Percentiles rank a stretch among this genome's conserved stretches.
These are phyloP conservation scores for Vigna reflexopilosa DNA, from an alignment of 306 rosid species.

Conservation along the genomic window DNA sequence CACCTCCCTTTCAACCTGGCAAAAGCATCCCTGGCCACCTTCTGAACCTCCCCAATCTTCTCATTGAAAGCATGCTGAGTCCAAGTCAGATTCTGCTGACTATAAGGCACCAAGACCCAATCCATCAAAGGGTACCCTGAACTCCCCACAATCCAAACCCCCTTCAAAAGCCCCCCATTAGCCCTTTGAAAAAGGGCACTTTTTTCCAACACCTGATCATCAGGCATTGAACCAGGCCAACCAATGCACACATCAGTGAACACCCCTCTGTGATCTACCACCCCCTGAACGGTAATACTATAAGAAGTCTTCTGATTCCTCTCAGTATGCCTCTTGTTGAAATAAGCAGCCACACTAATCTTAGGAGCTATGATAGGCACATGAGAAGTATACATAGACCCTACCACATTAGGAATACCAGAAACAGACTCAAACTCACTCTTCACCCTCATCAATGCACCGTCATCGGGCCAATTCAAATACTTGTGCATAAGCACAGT, in stretches of 20 bases:
- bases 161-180: slow-evolving; percentile 66
- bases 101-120: slow-evolving; percentile 91
- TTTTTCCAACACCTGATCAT: slow-evolving; percentile 84
- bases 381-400: slow-evolving; percentile 93
- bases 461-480: slow-evolving; percentile 84
- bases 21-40: slow-evolving; percentile 73
- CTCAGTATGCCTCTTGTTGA: slow-evolving; percentile 86
- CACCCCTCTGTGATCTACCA: slow-evolving; percentile 77
- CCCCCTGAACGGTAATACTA: slow-evolving; percentile 93
- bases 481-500: slow-evolving; percentile 87
- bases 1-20: slow-evolving; percentile 88
- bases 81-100: slow-evolving; percentile 86
- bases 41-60: slow-evolving; percentile 84
- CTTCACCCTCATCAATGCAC: slow-evolving; percentile 53
- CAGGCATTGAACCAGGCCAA: slow-evolving; percentile 98
- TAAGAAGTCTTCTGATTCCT: slow-evolving; percentile 92
- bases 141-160: slow-evolving; percentile 82
- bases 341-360: slow-evolving; percentile 85
- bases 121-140: slow-evolving; percentile 84
- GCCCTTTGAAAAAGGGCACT: slow-evolving; percentile 81
- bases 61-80: slow-evolving; percentile 93
- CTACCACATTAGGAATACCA: slow-evolving; percentile 85
- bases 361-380: slow-evolving; percentile 95
- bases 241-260: slow-evolving; percentile 91
- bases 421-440: slow-evolving; percentile 70